Percentiles rank a stretch among this genome's conserved stretches.
phyloP scores from a whole-genome alignment of 148 eudicot species.

The Dysphania ambrosioides region DNA sequence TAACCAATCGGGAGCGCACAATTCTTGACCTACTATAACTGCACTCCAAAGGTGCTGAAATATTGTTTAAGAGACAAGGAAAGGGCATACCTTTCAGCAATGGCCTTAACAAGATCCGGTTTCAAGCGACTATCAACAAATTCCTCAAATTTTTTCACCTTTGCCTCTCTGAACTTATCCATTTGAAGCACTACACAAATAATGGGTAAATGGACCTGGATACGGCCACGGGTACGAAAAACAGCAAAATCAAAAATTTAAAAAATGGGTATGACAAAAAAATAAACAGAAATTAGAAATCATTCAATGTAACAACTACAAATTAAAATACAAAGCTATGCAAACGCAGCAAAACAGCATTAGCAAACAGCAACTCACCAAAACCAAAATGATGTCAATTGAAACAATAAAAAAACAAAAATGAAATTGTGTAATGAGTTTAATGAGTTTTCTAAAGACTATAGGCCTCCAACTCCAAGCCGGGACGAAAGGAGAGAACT shows the following conservation, averaged over 20 bases:
- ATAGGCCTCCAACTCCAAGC: too few relatives aligned
- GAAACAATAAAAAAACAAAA: neutral
- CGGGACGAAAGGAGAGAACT: too few relatives aligned
- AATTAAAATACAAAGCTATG: too few relatives aligned
- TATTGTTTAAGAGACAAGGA: neutral
- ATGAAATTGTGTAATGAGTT: too few relatives aligned
- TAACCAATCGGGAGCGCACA: neutral
- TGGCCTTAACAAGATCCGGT: constrained; percentile 78
- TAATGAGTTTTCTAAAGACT: too few relatives aligned
- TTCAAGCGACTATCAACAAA: constrained; percentile 74
- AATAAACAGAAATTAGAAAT: too few relatives aligned
- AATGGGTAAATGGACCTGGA: too few relatives aligned
- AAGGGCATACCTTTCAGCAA: constrained; percentile 62
- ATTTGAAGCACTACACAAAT: constrained; percentile 22
- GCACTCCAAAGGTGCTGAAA: neutral
- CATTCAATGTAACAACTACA: too few relatives aligned
- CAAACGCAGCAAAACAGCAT: too few relatives aligned
- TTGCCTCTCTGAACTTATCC: constrained; percentile 53
- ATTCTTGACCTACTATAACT: neutral
- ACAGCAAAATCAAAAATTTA: too few relatives aligned
- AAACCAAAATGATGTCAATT: neutral
- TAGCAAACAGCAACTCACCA: neutral
- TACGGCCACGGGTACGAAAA: too few relatives aligned
- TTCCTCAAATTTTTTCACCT: constrained; percentile 70
- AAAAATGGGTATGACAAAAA: too few relatives aligned